A percentile compares a stretch with the other conserved stretches of the same genome.
phyloP scores from a whole-genome alignment of 345 rosid genomes.

The Brassica napus region Da-Ae NC_063449.1:8753001-8753500 shows the following conservation, averaged over 20 bases:
- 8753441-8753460: too few species aligned
- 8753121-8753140: not conserved
- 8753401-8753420: not conserved
- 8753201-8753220: not conserved
- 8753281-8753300: not conserved
- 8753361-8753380: not conserved
- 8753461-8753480: too few species aligned
- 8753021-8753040: not conserved
- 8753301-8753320: not conserved
- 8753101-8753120: not conserved
- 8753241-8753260: not conserved
- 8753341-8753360: not conserved
- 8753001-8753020: not conserved
- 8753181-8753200: not conserved
- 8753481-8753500: too few species aligned
- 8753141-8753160: not conserved
- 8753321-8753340: not conserved
- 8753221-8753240: not conserved
- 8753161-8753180: not conserved
- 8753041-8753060: not conserved
- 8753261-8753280: too few species aligned
- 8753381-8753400: not conserved
- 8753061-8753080: not conserved
- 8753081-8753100: not conserved
- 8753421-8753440: too few species aligned